Evolutionary conservation across 2,329 filamentous ascomycete genomes (phyloP).

Genomic region (Aspergillus tamarii): DNA sequence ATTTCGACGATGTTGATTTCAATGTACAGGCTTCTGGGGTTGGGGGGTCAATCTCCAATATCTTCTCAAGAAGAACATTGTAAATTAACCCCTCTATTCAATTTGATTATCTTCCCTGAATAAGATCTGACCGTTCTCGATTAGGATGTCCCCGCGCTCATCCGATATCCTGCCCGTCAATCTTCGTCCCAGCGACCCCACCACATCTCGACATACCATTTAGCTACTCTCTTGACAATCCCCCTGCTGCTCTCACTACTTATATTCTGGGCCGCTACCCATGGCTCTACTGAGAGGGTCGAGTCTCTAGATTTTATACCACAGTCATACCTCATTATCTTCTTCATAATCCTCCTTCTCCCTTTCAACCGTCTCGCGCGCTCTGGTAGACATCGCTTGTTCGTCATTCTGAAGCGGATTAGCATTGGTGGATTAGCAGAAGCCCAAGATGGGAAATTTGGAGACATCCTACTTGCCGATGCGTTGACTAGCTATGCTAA

Average conservation of each 20-base stretch:
- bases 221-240: conserved; percentile 75
- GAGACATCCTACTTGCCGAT: conserved; percentile 90
- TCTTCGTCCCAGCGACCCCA: conserved; percentile 72
- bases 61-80: conserved; percentile 76
- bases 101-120: neutral
- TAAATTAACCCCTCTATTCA: conserved; percentile 39
- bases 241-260: conserved; percentile 73
- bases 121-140: conserved; percentile 21
- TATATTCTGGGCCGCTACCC: conserved; percentile 82
- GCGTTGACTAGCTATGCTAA: conserved; percentile 94
- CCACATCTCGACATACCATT: conserved; percentile 81
- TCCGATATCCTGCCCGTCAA: conserved; percentile 79
- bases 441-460: conserved; percentile 87
- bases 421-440: conserved; percentile 84
- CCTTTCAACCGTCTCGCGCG: conserved; percentile 72
- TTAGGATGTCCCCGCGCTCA: conserved; percentile 78
- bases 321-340: conserved; percentile 75
- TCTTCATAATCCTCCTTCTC: conserved; percentile 71
- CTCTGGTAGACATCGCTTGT: conserved; percentile 73
- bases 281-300: conserved; percentile 69
- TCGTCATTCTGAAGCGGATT: conserved; percentile 75
- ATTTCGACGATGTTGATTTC: conserved; percentile 13
- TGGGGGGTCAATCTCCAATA: conserved; percentile 93
- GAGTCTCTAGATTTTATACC: conserved; percentile 83
- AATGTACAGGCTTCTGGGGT: conserved; percentile 77